Base-by-base conservation (phyloP, 345 rosid species). In the Eucalyptus decipiens region DNA sequence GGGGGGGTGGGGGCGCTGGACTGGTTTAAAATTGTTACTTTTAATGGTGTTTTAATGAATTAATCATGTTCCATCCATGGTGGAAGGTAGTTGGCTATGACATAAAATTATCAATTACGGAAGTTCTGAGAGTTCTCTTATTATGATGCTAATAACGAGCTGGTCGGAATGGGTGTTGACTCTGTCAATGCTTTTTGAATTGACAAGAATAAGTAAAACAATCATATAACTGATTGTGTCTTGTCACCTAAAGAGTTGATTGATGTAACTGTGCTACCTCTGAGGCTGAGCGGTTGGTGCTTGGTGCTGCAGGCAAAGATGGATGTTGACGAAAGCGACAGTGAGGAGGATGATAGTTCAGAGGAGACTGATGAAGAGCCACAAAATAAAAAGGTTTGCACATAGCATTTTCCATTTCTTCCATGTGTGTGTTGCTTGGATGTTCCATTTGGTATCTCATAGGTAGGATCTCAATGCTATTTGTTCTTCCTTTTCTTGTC, bases 361-460 rank as follows among this genome's bases (percentile, higher is more conserved):
- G 95, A 92, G 9, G 92, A 90, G 42, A 90, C 91, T 42, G 94
- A 92, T 54, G 93, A 93, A 86, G 95, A 92, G 88, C 95, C 97
- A 86, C 90, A 93, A 23, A 49, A 19, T 13, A 95, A 93, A 85
- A 95, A 94, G 95, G 95, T 92, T 3, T 81, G 83, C 83, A 37
- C 16, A 76, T 37, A 76, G 45, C 83, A 80, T 62, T 81, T 81
- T 51, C 19, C 87, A 49, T 86, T 49, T 45, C 60, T n/a, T n/a
- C 28, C 10, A 6, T 86, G 40, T n/a, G 56, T n/a, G 14, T 52
- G 42, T 50, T 0, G 47, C 83, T 76, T 76, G 45, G 45, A 76
- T 76, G 28, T 76, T 40, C 60, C 12, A 54, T 56, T 16, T 17
- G 11, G 50, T 80, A 1, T 50, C 49, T 62, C 47, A 34, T 76